Conservation (phyloP, 208 protist genomes). For the Acanthamoeba royreba region DNA sequence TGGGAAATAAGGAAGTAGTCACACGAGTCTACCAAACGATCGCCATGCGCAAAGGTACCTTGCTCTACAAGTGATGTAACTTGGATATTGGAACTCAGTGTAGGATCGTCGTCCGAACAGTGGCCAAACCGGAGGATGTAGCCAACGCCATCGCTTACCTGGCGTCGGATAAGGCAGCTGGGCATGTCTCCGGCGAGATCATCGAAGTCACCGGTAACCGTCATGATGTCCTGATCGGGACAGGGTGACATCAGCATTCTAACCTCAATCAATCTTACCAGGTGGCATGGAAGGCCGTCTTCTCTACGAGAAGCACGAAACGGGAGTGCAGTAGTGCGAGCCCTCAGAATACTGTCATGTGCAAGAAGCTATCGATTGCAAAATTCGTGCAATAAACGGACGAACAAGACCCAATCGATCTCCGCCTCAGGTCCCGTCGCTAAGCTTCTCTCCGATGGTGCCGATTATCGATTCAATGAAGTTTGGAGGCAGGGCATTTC, state of each 20-base stretch:
- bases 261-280: background rate
- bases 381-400: no score
- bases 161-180: background rate
- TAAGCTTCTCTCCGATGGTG: background rate
- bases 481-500: background rate
- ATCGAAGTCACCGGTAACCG: background rate
- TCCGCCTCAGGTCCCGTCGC: background rate
- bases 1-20: constrained; percentile 23
- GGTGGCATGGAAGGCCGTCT: constrained; percentile 13
- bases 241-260: background rate
- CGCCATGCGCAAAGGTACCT: background rate
- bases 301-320: constrained; percentile 12
- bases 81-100: background rate
- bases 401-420: no score
- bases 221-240: background rate
- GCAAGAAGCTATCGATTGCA: no score
- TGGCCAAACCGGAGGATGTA: constrained; percentile 2
- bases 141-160: background rate
- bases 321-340: background rate
- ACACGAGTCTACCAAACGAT: background rate
- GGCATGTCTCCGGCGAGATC: background rate
- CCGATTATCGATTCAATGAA: background rate
- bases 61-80: background rate
- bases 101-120: background rate
- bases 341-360: no score